A percentile compares a stretch with the other conserved stretches of the same genome.
These are phyloP conservation scores for Castanospermum australe DNA, from an alignment of 306 rosid genomes.

Conservation along the genomic window DNA sequence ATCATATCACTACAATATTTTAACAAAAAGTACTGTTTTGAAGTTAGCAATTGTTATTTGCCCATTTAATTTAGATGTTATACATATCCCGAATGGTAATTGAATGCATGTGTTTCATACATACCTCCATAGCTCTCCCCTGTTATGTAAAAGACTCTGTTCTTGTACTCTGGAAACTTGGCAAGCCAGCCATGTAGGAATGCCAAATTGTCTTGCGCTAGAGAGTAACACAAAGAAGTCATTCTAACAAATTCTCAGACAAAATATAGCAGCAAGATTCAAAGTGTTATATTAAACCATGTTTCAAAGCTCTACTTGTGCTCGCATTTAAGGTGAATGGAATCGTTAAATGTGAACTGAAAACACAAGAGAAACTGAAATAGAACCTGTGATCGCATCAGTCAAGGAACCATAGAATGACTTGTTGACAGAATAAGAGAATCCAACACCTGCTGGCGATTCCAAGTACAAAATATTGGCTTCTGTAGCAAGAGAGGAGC, in stretches of 20 bases:
- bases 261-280: background rate
- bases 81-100: background rate
- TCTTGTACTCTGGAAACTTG: slow-evolving; percentile 30
- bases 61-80: too few relatives aligned
- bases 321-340: too few relatives aligned
- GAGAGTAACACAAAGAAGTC: background rate
- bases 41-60: background rate
- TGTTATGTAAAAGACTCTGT: slow-evolving; percentile 13
- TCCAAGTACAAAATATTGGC: slow-evolving; percentile 41
- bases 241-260: too few relatives aligned
- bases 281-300: background rate
- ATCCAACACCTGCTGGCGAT: slow-evolving; percentile 42
- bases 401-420: slow-evolving; percentile 20
- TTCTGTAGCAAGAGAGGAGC: background rate
- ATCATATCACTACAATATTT: too few relatives aligned
- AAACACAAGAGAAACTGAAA: background rate
- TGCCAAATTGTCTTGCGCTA: slow-evolving; percentile 29
- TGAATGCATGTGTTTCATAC: background rate
- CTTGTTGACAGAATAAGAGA: slow-evolving; percentile 29
- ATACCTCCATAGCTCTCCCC: slow-evolving; percentile 46
- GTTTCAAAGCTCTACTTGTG: too few relatives aligned
- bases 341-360: too few relatives aligned
- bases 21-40: background rate
- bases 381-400: slow-evolving; percentile 23
- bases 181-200: slow-evolving; percentile 29